Evolutionary conservation across 352 stramenopile genomes (phyloP).

Genomic region (Globisporangium acanthophoron): DNA sequence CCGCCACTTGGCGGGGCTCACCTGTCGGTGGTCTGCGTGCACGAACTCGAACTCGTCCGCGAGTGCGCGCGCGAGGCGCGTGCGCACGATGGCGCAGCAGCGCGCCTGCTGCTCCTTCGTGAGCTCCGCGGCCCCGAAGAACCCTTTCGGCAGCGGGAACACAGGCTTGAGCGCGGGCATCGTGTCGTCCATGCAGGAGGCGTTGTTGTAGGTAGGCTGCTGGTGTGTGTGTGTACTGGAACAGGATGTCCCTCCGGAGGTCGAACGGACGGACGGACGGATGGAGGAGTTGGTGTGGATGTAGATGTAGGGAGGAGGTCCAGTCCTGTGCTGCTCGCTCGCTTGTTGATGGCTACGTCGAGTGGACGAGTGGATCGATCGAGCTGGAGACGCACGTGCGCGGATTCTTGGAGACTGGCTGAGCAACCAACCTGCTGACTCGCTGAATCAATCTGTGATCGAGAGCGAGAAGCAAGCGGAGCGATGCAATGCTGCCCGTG

Average conservation of each 20-base stretch:
- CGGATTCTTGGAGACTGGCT: too few relatives aligned
- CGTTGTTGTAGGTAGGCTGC: not conserved
- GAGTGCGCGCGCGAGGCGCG: slow-evolving; percentile 23
- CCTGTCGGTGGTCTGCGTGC: slow-evolving; percentile 17
- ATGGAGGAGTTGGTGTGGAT: not conserved
- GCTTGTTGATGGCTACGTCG: not conserved
- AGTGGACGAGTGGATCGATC: too few relatives aligned
- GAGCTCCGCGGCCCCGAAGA: slow-evolving; percentile 24
- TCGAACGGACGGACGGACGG: not conserved
- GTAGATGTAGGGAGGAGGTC: not conserved
- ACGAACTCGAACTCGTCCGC: slow-evolving; percentile 24
- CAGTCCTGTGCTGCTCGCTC: not conserved
- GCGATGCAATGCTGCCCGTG: too few relatives aligned
- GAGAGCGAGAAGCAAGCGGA: too few relatives aligned
- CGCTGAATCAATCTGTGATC: too few relatives aligned
- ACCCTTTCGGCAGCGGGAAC: slow-evolving; percentile 20
- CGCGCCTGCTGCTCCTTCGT: slow-evolving; percentile 24
- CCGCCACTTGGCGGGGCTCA: slow-evolving; percentile 47
- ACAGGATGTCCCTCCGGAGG: not conserved
- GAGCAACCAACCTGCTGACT: too few relatives aligned
- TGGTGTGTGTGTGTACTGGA: not conserved
- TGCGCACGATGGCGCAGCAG: slow-evolving; percentile 24
- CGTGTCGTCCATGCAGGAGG: not conserved
- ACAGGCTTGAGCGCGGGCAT: slow-evolving; percentile 12
- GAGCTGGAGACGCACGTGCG: too few relatives aligned